Evolutionary conservation across 2,329 filamentous ascomycete species (phyloP), one percentile per base, ranked within the genome.

Genomic region (Huntiella abstrusa): DNA sequence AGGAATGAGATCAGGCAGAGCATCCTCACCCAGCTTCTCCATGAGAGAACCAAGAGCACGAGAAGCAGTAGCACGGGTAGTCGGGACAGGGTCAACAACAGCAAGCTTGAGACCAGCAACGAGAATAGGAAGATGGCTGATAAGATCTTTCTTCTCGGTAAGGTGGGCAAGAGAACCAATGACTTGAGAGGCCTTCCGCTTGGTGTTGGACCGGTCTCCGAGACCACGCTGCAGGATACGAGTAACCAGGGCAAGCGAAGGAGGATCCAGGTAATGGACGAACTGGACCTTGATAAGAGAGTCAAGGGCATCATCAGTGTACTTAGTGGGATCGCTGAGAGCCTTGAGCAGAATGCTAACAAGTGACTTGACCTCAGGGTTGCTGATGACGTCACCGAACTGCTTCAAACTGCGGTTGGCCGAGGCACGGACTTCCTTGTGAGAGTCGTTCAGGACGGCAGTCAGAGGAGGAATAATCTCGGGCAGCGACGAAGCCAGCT

Each of bases 251-350:
- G 91, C 91, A 55, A 98, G 69, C 2, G 92, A 98, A 4, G 91
- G 91, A 1, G 92, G 84, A 61, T 98, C 91, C n/a, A 98, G 73
- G 58, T 96, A 98, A 63, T 98, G 91, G 11, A 95, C 79, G 59
- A 98, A 98, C 42, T 86, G 86, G n/a, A 98, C 83, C 64, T 94
- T 95, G 67, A 98, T 95, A 49, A 98, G 73, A 0, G 85, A 71
- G 59, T 98, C 88, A 50, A 98, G 69, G 12, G 91, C 91, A 54
- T 92, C 83, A 56, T 98, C 88, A 0, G 92, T 98, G 64, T 94
- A 85, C 59, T 91, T 96, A 0, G 88, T 98, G 1, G 91, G 87
- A 59, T 98, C 91, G 56, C 91, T 98, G 50, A 98, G 75, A 51
- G 91, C 92, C 64, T 95, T 96, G 54, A 98, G 77, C 33, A 98